Conservation (phyloP, 805 yeast genomes). For the Cyberlindnera suaveolens region DNA sequence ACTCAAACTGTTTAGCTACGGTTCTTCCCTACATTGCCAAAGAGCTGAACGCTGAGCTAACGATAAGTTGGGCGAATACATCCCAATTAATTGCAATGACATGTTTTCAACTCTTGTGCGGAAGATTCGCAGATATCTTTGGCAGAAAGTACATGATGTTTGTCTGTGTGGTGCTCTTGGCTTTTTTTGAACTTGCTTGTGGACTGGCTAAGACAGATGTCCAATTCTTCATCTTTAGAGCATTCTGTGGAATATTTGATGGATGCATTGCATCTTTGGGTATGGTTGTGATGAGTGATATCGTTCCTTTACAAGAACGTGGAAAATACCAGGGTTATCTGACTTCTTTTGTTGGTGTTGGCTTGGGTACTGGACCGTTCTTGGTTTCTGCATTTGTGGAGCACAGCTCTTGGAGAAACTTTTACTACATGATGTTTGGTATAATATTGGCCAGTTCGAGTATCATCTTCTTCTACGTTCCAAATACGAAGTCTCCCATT, state of each 20-base stretch:
- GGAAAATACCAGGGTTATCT: slow-evolving; percentile 54
- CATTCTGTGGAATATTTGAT: slow-evolving; percentile 51
- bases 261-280: slow-evolving; percentile 47
- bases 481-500: slow-evolving; percentile 28
- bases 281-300: slow-evolving; percentile 50
- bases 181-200: slow-evolving; percentile 42
- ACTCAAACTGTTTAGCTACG: slow-evolving; percentile 16
- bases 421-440: slow-evolving; percentile 35
- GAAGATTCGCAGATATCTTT: slow-evolving; percentile 51
- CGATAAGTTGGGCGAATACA: slow-evolving; percentile 58
- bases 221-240: slow-evolving; percentile 47
- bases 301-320: slow-evolving; percentile 45
- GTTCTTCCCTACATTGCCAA: slow-evolving; percentile 36
- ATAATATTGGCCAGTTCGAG: slow-evolving; percentile 39
- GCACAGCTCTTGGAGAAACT: slow-evolving; percentile 34
- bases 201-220: slow-evolving; percentile 44
- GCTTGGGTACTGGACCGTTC: slow-evolving; percentile 41
- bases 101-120: slow-evolving; percentile 47
- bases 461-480: slow-evolving; percentile 36
- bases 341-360: slow-evolving; percentile 44
- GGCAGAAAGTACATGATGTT: slow-evolving; percentile 44
- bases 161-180: slow-evolving; percentile 33
- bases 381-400: slow-evolving; percentile 36
- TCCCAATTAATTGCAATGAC: slow-evolving; percentile 47
- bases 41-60: slow-evolving; percentile 39